Evolutionary conservation across 306 rosid genomes (phyloP), one percentile per base, ranked within the genome.

Genomic region (Aeschynomene evenia): DNA sequence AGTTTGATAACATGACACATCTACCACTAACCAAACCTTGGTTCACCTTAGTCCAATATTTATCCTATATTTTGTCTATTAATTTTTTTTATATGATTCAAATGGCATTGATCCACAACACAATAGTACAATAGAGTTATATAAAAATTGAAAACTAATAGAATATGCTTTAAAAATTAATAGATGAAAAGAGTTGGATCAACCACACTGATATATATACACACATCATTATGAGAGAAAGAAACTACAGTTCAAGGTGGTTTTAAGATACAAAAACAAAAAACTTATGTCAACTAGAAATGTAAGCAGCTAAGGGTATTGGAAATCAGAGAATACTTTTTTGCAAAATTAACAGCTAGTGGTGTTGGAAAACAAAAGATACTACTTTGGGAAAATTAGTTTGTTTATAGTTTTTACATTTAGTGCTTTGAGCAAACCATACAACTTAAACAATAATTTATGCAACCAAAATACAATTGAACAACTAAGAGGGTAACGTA

Each of bases 141-240:
- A 71, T 34, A 56, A 16, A 67, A 22, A 40, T 13, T 15, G 72
- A 16, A 26, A 79, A 59, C 15, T n/a, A 72, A 34, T 40, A 49
- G 18, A 12, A 48, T 60, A 60, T 51, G 8, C 37, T 78, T 39
- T 29, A 29, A 20, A 71, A 39, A 26, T 26, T 59, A 39, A 51
- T 70, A 24, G 33, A 39, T 29, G 4, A 54, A 33, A 63, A 64
- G 31, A 45, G 50, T 23, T 33, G 61, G 77, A 52, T 54, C 72
- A 63, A n/a, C 31, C 62, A 24, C 40, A 63, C 19, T 43, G 14
- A 18, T 14, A 45, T 21, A 16, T 8, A 21, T n/a, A 43, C n/a
- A 33, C 46, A 19, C 33, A 29, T 50, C 26, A 60, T 18, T 20
- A 39, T 28, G 13, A 14, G 60, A 31, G 33, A 71, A 8, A 33